Evolutionary conservation across 2,329 filamentous ascomycete species (phyloP).

Genomic region (Bipolaris victoriae): DNA sequence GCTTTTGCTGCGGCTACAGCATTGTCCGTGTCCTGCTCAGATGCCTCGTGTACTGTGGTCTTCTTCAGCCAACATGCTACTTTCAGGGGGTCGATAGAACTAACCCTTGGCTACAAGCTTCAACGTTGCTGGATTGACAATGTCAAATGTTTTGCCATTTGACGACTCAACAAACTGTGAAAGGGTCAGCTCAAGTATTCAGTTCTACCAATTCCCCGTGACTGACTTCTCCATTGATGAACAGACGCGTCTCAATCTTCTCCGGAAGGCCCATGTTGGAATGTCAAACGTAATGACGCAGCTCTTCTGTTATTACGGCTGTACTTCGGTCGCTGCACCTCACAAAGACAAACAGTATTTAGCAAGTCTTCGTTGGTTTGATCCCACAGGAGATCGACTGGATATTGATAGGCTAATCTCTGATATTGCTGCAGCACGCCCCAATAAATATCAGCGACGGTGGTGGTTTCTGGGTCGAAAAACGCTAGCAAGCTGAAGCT

Average conservation of each 20-base stretch:
- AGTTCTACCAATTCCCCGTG: not conserved
- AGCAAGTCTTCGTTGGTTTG: not conserved
- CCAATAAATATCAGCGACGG: not conserved
- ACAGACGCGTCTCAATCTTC: slow-evolving; percentile 43
- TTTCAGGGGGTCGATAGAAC: not conserved
- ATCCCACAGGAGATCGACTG: not conserved
- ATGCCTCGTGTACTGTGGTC: slow-evolving; percentile 50
- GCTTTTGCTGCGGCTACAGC: slow-evolving; percentile 70
- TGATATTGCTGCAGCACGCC: not conserved
- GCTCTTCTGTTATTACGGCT: not conserved
- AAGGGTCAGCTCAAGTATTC: slow-evolving; percentile 7
- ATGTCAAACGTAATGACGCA: not conserved
- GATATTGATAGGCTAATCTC: not conserved
- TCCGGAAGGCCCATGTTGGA: slow-evolving; percentile 36
- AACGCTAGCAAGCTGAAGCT: slow-evolving; percentile 3
- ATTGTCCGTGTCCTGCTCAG: slow-evolving; percentile 66
- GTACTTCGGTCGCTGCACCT: not conserved
- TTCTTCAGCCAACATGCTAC: not conserved
- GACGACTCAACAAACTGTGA: slow-evolving; percentile 41
- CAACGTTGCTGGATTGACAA: slow-evolving; percentile 81
- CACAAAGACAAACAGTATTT: not conserved
- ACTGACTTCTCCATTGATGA: slow-evolving; percentile 45
- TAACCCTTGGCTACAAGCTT: slow-evolving; percentile 80
- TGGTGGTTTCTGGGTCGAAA: slow-evolving; percentile 1
- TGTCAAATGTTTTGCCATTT: slow-evolving; percentile 60